A percentile compares a stretch with the other conserved stretches of the same genome.
These are phyloP conservation scores for Oldenlandia corymbosa DNA, from an alignment of 257 asterid species.

Conservation along the genomic window DNA sequence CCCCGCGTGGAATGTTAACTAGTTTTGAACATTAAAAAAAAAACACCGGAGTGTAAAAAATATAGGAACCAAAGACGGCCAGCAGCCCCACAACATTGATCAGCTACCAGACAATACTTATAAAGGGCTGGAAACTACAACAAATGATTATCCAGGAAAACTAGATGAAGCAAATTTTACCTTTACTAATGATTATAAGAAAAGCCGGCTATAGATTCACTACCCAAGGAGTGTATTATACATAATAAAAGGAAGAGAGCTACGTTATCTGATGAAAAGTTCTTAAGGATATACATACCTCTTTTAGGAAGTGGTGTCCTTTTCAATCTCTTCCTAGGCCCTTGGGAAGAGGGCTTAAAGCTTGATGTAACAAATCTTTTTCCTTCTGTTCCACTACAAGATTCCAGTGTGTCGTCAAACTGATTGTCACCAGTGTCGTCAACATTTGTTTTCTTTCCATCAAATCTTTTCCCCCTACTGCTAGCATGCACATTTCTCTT, in stretches of 20 bases:
- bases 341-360: constrained; percentile 41
- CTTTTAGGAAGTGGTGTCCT: constrained; percentile 52
- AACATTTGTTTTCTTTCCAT: constrained; percentile 42
- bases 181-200: too few species aligned
- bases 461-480: constrained; percentile 28
- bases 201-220: neutral
- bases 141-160: constrained; percentile 1
- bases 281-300: constrained; percentile 40
- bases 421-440: constrained; percentile 37
- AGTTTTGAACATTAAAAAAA: neutral
- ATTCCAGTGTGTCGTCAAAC: constrained; percentile 70
- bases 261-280: constrained; percentile 1
- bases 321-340: constrained; percentile 62
- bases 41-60: too few species aligned
- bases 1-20: neutral
- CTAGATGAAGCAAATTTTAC: neutral
- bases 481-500: constrained; percentile 34
- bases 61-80: neutral
- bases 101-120: neutral
- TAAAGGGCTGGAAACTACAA: neutral
- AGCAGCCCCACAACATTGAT: neutral
- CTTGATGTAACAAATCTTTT: constrained; percentile 41
- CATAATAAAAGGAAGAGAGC: neutral
- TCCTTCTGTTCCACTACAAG: constrained; percentile 76
- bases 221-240: neutral